Evolutionary conservation across 441 rosid genomes (phyloP).

Genomic region (Hura crepitans): DNA sequence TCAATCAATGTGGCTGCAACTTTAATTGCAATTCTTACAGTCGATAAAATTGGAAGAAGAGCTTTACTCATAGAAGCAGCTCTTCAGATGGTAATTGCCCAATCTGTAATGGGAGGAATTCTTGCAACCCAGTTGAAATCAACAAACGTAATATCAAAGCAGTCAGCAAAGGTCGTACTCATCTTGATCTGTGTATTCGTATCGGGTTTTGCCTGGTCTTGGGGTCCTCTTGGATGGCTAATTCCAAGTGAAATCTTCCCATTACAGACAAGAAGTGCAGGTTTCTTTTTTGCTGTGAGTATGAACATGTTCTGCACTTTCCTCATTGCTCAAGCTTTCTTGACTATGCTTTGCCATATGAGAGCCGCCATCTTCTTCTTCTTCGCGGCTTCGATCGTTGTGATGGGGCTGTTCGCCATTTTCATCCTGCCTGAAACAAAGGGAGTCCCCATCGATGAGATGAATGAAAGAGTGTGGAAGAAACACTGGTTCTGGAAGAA

Average conservation of each 20-base stretch:
- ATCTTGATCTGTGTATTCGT: constrained; percentile 45
- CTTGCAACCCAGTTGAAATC: constrained; percentile 32
- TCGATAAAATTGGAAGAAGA: constrained; percentile 49
- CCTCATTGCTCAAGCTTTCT: constrained; percentile 57
- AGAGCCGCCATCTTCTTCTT: constrained; percentile 47
- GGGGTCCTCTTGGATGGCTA: constrained; percentile 82
- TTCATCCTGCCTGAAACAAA: constrained; percentile 55
- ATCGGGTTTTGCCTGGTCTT: constrained; percentile 68
- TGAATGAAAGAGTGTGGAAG: constrained; percentile 57
- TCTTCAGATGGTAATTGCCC: constrained; percentile 38
- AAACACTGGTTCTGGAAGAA: constrained; percentile 59
- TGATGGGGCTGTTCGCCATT: constrained; percentile 33
- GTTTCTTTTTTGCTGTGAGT: constrained; percentile 55
- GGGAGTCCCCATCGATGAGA: constrained; percentile 60
- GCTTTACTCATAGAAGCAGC: constrained; percentile 40
- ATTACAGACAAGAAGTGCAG: constrained; percentile 49
- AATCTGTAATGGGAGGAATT: constrained; percentile 37
- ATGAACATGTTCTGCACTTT: constrained; percentile 71
- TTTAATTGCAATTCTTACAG: constrained; percentile 29
- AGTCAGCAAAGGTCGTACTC: constrained; percentile 29
- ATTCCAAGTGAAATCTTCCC: constrained; percentile 61
- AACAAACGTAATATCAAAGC: constrained; percentile 29
- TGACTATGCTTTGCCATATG: constrained; percentile 55
- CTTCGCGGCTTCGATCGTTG: constrained; percentile 40
- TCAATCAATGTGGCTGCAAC: constrained; percentile 40